Evolutionary conservation across 2,329 filamentous ascomycete genomes (phyloP).

Genomic region (Apiospora marii): DNA sequence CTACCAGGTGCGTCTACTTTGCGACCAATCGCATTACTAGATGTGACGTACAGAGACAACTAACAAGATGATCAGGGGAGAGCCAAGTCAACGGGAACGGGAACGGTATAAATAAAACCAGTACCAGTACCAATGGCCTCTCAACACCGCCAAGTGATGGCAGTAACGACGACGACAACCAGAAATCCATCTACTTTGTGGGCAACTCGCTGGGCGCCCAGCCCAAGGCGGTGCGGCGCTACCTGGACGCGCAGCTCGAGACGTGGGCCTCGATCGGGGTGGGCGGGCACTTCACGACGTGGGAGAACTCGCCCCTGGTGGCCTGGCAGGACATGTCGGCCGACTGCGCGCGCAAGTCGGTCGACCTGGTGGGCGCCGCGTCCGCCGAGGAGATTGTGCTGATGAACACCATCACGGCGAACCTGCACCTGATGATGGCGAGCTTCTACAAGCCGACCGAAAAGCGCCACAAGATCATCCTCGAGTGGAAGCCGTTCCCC

Average conservation of each 20-base stretch:
- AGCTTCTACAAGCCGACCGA: conserved; percentile 80
- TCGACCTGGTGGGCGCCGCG: conserved; percentile 77
- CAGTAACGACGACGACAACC: conserved; percentile 38
- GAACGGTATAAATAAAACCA: conserved; percentile 34
- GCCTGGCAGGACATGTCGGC: conserved; percentile 84
- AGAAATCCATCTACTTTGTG: conserved; percentile 78
- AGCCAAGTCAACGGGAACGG: conserved; percentile 35
- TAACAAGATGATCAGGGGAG: not conserved
- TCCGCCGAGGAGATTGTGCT: conserved; percentile 82
- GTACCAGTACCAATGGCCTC: conserved; percentile 28
- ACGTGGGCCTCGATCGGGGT: conserved; percentile 89
- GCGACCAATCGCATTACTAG: not conserved
- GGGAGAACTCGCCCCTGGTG: conserved; percentile 72
- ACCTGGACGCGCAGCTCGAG: conserved; percentile 82
- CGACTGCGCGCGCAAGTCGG: conserved; percentile 72
- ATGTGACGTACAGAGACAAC: not conserved
- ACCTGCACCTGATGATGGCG: conserved; percentile 83
- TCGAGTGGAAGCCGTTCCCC: conserved; percentile 91
- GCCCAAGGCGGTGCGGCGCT: conserved; percentile 82
- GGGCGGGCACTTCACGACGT: conserved; percentile 78
- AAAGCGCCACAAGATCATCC: conserved; percentile 76
- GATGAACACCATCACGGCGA: conserved; percentile 87
- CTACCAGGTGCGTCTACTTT: conserved; percentile 47
- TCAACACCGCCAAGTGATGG: conserved; percentile 37
- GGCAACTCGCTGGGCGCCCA: conserved; percentile 91